Evolutionary conservation across 2,329 filamentous ascomycete species (phyloP), one percentile per base, ranked within the genome.

Genomic region (Trichoderma semiorbis): DNA sequence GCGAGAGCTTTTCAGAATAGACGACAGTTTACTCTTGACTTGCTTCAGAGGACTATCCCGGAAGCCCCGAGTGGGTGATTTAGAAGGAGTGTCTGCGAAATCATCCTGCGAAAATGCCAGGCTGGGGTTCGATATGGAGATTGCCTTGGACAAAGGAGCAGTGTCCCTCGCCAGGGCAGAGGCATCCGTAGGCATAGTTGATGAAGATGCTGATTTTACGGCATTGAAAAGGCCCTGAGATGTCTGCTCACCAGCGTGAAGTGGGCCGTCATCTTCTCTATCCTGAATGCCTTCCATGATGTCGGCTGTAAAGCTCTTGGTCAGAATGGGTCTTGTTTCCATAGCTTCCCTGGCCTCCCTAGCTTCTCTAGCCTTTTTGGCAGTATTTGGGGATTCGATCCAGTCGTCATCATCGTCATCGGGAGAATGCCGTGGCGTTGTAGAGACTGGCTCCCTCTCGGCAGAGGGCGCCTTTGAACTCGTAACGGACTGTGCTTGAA

Each of bases 1-100:
- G 80, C 93, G 95, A 5, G 95, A 96, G 70, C 91, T 93, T 81
- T 94, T 95, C 76, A 98, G 85, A 72, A 97, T 94, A 11, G 95
- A 97, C 61, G 95, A 97, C 62, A 98, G 85, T 79, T 94, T 97
- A 78, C 93, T 93, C 83, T 97, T 98, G 32, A 96, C 95, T 66
- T 96, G 94, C 81, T 95, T 97, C 72, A 98, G 82, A 6, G 94
- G 94, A 72, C 92, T 95, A 75, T 97, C 94, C 8, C 86, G 85
- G 76, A 88, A 85, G 63, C 79, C 83, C 69, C 88, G 83, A 6
- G 86, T 84, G 0, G 88, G 88, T 1, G 89, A 90, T 75, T 89
- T 90, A 3, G 83, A 79, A 74, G 87, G 83, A 80, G 87, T 83
- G 80, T 86, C 76, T 18, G 88, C 78, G 10, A 73, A 76, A 16